A percentile compares a stretch with the other conserved stretches of the same genome.
Evolutionary conservation across 1,284 basidiomycete species (phyloP).

Genomic region (Ceratobasidium theobromae): DNA sequence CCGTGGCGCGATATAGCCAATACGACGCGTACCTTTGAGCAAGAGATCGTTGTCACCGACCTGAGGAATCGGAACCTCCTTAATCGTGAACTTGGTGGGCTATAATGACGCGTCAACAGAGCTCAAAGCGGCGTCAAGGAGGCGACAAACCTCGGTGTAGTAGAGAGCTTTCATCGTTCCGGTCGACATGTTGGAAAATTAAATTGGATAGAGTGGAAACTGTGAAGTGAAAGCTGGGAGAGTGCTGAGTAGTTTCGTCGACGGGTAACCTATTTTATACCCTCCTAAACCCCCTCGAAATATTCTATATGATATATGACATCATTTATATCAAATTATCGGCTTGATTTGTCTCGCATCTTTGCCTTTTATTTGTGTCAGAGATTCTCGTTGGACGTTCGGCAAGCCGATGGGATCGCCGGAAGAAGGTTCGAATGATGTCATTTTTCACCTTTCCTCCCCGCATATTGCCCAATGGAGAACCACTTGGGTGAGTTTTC

Average conservation of each 20-base stretch:
- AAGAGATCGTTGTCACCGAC: slow-evolving; percentile 66
- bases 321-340: background rate
- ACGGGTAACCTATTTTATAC: slow-evolving; percentile 1
- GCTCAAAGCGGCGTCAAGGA: background rate
- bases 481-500: background rate
- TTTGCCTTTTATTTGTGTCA: background rate
- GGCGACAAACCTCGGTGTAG: slow-evolving; percentile 49
- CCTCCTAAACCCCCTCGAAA: background rate
- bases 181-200: slow-evolving; percentile 38
- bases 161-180: slow-evolving; percentile 58
- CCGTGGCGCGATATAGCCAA: background rate
- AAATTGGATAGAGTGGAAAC: background rate
- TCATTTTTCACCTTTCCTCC: background rate
- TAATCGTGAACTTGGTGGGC: slow-evolving; percentile 65
- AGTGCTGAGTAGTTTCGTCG: background rate
- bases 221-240: background rate
- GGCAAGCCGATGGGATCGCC: slow-evolving; percentile 7
- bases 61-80: slow-evolving; percentile 61
- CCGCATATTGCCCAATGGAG: background rate
- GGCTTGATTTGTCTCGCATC: background rate
- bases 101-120: slow-evolving; percentile 42
- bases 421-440: background rate
- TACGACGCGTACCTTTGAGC: slow-evolving; percentile 56
- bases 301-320: slow-evolving; percentile 4
- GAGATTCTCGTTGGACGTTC: background rate